These are phyloP conservation scores for Monosporozyma solicola DNA, from an alignment of 805 yeast species.

Conservation along the genomic window DNA sequence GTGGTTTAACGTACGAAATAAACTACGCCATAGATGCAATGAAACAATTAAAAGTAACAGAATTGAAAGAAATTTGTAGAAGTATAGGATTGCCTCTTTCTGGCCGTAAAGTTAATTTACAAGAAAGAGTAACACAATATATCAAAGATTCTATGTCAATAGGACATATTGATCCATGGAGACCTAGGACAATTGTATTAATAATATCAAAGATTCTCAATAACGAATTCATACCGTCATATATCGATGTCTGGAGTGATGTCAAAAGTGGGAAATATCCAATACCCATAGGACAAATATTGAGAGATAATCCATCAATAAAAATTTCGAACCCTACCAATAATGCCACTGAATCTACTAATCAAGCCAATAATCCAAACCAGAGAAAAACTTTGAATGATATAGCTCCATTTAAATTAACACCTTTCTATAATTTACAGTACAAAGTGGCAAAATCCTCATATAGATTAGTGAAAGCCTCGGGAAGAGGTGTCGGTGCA, in stretches of 20 bases:
- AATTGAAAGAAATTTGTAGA: slow-evolving; percentile 45
- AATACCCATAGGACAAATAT: not conserved
- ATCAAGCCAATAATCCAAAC: not conserved
- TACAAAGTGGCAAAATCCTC: slow-evolving; percentile 42
- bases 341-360: not conserved
- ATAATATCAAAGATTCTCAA: slow-evolving; percentile 33
- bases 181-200: slow-evolving; percentile 38
- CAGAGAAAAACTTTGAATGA: not conserved
- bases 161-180: slow-evolving; percentile 35
- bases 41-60: slow-evolving; percentile 38
- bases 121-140: slow-evolving; percentile 43
- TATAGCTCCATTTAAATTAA: slow-evolving; percentile 14
- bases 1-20: slow-evolving; percentile 24
- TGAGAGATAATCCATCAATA: not conserved
- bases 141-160: slow-evolving; percentile 35
- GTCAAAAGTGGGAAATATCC: slow-evolving; percentile 7
- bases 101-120: slow-evolving; percentile 57
- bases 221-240: slow-evolving; percentile 33
- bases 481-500: slow-evolving; percentile 38
- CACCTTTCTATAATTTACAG: slow-evolving; percentile 48
- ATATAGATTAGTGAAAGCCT: slow-evolving; percentile 25
- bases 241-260: slow-evolving; percentile 24
- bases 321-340: not conserved
- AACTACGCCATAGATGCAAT: slow-evolving; percentile 28
- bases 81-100: slow-evolving; percentile 39